Evolutionary conservation across 352 stramenopile species (phyloP), one percentile per base, ranked within the genome.

Genomic region (Pythium plurisporium): DNA sequence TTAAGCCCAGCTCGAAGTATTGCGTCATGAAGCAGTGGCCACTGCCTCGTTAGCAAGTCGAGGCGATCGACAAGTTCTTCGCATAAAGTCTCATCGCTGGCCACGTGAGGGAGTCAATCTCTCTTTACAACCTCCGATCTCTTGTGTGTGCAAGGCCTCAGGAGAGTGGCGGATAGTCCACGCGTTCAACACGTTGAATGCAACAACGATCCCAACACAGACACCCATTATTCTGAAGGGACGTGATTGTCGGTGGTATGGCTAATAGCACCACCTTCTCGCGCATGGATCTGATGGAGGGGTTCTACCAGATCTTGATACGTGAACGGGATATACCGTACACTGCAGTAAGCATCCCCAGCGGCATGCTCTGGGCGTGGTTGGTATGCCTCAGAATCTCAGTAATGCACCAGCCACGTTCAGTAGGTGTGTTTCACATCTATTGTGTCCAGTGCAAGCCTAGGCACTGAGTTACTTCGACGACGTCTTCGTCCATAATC

Each of bases 151-250:
- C 33, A 69, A 69, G 44, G 58, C 60, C 22, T 64, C 50, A 55
- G 59, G 52, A 53, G 48, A 38, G 26, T 70, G 65, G 65, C 55
- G 60, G 25, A 72, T 72, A 46, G 60, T 73, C 27, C 66, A 74
- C 40, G 51, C 37, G 23, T 66, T 53, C 58, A 62, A 65, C 47
- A 67, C n/a, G n/a, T n/a, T n/a, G n/a, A n/a, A n/a, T n/a, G 33
- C 40, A 41, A 55, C 53, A 22, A 69, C 59, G 22, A 62, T 69
- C 44, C 50, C 59, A 33, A 57, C 65, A 23, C 48, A 72, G 26
- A 72, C 56, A 38, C 65, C 65, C 48, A 73, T n/a, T 73, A 47
- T 51, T 61, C 9, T 38, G 55, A 15, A 69, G 59, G 26, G 51
- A 70, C 33, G 55, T 64, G 19, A 59, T 73, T 42, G 58, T 67